Evolutionary conservation across 306 rosid genomes (phyloP), one percentile per base, ranked within the genome.

Genomic region (Ceratonia siliqua): DNA sequence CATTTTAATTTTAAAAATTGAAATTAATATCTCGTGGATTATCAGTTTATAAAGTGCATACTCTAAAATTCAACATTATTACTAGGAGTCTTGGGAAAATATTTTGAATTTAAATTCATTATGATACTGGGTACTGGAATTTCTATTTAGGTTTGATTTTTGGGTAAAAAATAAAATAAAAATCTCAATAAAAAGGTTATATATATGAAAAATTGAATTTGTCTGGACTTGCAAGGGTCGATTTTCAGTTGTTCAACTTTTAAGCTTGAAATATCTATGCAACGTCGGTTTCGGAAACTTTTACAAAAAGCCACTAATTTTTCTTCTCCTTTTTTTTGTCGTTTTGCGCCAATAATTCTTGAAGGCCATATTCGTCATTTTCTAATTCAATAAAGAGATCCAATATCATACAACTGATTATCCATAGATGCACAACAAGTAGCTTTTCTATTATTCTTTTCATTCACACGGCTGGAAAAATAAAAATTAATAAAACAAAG

Each of bases 331-430:
- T 7, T 57, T 62, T 7, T 57, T 62, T 8, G 72, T 74, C 79
- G 72, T 73, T 73, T 79, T 48, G 30, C 49, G n/a, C 10, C 63
- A 28, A 28, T 3, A 25, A 78, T 21, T 28, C 53, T 17, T 10
- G 43, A 75, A 55, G 80, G 82, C 1, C 64, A 73, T 20, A 46
- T 35, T 3, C 33, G 86, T 83, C 70, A 70, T 73, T 88, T 70
- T 0, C 0, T 3, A 0, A 0, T 39, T 33, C 45, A 63, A 68
- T 42, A 25, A 24, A 33, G 82, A 43, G 72, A n/a, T 68, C 36
- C 20, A 45, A 45, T 15, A n/a, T n/a, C n/a, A n/a, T n/a, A n/a
- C 21, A 70, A 76, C 75, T 49, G 81, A 80, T 72, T 80, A 73
- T 68, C 49, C 9, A 62, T 77, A 77, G 75, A 36, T 17, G 70